phyloP scores from a whole-genome alignment of 148 eudicot species.

The Limonium bicolor region DNA sequence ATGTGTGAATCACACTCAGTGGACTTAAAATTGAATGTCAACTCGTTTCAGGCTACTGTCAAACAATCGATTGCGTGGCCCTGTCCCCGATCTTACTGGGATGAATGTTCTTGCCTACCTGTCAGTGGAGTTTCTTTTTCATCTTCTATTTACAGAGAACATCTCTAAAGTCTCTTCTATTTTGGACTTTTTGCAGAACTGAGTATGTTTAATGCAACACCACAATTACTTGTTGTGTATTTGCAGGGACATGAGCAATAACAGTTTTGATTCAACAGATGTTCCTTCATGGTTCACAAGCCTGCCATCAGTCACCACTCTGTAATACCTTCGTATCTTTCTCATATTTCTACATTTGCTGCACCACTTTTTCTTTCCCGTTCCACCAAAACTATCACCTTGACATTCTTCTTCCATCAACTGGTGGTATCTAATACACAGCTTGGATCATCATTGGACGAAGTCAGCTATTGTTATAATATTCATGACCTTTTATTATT shows the following conservation, averaged over 20 bases:
- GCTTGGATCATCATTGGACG: no score
- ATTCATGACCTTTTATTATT: background rate
- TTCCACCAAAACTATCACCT: no score
- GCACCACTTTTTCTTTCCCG: no score
- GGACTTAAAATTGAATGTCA: no score
- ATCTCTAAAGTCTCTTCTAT: no score
- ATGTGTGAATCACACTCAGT: no score
- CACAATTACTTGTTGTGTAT: background rate
- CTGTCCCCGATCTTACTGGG: conserved; percentile 48
- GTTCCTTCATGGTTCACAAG: conserved; percentile 40
- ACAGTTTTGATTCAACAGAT: conserved; percentile 29
- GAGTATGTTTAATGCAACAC: background rate
- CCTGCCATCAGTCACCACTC: conserved; percentile 31
- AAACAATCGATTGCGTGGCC: conserved; percentile 37
- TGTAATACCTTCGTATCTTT: conserved; percentile 12
- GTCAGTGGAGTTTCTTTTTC: conserved; percentile 19
- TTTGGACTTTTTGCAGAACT: background rate
- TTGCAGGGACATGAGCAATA: conserved; percentile 70
- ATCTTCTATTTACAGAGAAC: background rate
- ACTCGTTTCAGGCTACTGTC: conserved; percentile 34
- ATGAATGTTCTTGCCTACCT: conserved; percentile 29
- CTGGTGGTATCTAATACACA: no score
- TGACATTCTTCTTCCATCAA: no score
- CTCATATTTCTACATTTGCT: background rate
- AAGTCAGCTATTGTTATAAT: no score